Conservation (phyloP, 306 rosid genomes). For the Quercus ilex region DNA sequence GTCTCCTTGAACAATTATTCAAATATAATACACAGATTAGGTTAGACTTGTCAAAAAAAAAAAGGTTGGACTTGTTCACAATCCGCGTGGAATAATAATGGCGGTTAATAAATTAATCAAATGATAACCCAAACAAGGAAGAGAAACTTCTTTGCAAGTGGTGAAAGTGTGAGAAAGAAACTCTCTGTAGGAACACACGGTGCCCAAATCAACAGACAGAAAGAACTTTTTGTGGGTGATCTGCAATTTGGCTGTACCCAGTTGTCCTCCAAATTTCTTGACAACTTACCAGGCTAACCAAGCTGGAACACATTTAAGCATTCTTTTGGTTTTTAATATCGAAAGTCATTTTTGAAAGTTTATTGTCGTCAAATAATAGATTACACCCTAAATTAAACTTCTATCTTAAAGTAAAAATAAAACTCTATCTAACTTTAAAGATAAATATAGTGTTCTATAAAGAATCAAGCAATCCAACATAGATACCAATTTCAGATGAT, state of each 20-base stretch:
- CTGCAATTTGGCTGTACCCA: constrained; percentile 50
- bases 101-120: neutral
- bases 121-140: neutral
- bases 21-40: neutral
- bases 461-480: constrained; percentile 3
- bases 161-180: constrained; percentile 10
- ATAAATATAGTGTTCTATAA: no score
- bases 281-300: neutral
- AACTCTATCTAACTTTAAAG: no score
- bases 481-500: neutral
- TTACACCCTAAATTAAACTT: no score
- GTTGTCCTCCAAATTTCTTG: constrained; percentile 28
- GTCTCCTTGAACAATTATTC: neutral
- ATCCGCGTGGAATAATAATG: neutral
- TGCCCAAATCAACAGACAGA: constrained; percentile 27
- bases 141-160: constrained; percentile 2
- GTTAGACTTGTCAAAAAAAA: neutral
- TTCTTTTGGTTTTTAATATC: neutral
- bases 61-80: no score
- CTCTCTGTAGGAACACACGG: constrained; percentile 28
- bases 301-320: constrained; percentile 10
- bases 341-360: no score
- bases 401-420: no score
- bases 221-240: constrained; percentile 39
- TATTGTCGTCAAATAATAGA: no score